Conservation (phyloP, 176 grass and related monocot genomes). For the Typha latifolia region DNA sequence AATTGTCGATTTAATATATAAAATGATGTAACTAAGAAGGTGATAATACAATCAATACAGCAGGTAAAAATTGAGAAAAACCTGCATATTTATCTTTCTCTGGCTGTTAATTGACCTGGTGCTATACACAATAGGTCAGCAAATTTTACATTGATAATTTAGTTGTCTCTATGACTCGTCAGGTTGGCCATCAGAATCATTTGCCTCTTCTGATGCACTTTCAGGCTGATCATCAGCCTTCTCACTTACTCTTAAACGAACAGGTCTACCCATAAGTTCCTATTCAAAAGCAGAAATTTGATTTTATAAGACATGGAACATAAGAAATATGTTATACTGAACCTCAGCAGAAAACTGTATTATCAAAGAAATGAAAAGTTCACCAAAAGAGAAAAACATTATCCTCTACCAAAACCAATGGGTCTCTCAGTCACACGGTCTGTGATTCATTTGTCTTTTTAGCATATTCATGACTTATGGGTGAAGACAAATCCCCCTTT, state of each 20-base stretch:
- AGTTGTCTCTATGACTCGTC: conserved; percentile 17
- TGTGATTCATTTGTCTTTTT: background rate
- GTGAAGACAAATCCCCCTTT: background rate
- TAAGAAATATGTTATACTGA: background rate
- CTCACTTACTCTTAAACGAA: conserved; percentile 47
- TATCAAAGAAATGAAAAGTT: background rate
- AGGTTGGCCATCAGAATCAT: conserved; percentile 15
- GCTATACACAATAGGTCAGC: background rate
- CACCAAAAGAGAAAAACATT: background rate
- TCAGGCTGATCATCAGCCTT: conserved; percentile 31
- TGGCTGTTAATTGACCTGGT: background rate
- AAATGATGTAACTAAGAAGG: too few species aligned
- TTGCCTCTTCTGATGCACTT: conserved; percentile 13
- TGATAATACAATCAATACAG: too few species aligned
- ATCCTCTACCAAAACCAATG: background rate
- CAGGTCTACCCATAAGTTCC: conserved; percentile 79
- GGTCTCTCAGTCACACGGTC: background rate
- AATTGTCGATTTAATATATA: too few species aligned
- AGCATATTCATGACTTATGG: background rate
- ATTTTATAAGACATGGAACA: background rate
- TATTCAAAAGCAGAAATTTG: conserved; percentile 26
- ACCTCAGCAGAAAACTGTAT: background rate
- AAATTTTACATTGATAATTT: background rate
- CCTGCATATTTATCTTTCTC: too few species aligned
- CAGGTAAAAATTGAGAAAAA: too few species aligned